A percentile compares a stretch with the other conserved stretches of the same genome.
Conservation (phyloP, 192 early-diverging fungal genomes). For the Cladochytrium replicatum region DNA sequence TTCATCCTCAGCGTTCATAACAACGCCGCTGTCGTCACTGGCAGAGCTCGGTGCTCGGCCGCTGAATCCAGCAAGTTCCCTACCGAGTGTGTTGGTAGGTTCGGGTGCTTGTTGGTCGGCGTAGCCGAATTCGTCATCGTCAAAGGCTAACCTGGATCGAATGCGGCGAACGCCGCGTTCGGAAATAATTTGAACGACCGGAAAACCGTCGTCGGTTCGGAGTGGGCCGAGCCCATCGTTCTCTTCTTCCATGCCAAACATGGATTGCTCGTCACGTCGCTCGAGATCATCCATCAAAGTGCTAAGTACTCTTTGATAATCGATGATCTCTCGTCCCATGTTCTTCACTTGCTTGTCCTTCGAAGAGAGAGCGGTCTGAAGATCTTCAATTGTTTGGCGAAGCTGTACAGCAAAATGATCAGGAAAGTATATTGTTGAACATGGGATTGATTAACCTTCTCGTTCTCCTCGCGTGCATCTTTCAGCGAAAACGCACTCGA, state of each 20-base stretch:
- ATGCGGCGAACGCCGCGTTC: no score
- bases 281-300: slow-evolving; percentile 8
- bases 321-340: neutral
- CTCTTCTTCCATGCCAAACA: neutral
- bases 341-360: neutral
- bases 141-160: no score
- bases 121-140: no score
- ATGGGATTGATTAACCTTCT: neutral
- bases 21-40: no score
- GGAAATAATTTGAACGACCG: no score
- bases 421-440: neutral
- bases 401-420: neutral
- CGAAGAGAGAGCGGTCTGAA: neutral
- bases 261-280: neutral
- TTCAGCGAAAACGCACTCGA: neutral
- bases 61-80: no score
- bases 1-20: no score
- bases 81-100: no score
- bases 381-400: neutral
- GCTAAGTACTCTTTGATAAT: neutral
- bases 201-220: neutral
- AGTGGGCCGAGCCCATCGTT: neutral
- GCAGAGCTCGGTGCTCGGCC: no score
- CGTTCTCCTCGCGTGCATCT: neutral
- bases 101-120: no score